phyloP scores from a whole-genome alignment of 257 asterid species.

The Forsythia suspensa region DNA sequence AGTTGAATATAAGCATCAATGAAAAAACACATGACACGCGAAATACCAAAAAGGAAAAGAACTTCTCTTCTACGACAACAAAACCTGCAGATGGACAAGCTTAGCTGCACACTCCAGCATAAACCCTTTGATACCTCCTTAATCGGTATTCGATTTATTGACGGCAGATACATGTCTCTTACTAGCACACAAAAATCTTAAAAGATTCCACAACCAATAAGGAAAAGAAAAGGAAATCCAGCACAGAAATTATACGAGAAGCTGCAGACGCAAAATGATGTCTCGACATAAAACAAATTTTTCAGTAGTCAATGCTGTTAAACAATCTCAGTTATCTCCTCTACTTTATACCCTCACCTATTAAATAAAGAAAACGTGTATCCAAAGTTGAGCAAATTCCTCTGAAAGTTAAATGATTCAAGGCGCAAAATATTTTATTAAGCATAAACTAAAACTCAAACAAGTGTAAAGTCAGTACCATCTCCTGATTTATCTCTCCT shows the following conservation, averaged over 20 bases:
- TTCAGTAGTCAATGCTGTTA: not conserved
- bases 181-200: not conserved
- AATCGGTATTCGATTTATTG: not conserved
- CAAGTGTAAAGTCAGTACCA: slow-evolving; percentile 45
- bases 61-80: not conserved
- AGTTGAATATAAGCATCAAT: not conserved
- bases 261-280: not conserved
- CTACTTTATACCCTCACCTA: too few species aligned
- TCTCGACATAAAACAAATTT: not conserved
- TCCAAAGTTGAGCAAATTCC: not conserved
- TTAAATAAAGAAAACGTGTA: too few species aligned
- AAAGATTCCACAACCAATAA: not conserved
- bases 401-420: not conserved
- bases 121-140: not conserved
- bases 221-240: not conserved
- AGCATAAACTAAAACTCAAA: slow-evolving; percentile 18
- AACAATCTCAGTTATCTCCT: not conserved
- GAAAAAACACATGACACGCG: not conserved
- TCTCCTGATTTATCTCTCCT: slow-evolving; percentile 52
- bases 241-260: not conserved
- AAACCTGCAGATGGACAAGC: too few species aligned
- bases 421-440: not conserved
- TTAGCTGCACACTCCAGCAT: not conserved
- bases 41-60: not conserved
- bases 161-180: not conserved